Conservation (phyloP, 2,329 filamentous ascomycete species). For the Alternaria sp. region DNA sequence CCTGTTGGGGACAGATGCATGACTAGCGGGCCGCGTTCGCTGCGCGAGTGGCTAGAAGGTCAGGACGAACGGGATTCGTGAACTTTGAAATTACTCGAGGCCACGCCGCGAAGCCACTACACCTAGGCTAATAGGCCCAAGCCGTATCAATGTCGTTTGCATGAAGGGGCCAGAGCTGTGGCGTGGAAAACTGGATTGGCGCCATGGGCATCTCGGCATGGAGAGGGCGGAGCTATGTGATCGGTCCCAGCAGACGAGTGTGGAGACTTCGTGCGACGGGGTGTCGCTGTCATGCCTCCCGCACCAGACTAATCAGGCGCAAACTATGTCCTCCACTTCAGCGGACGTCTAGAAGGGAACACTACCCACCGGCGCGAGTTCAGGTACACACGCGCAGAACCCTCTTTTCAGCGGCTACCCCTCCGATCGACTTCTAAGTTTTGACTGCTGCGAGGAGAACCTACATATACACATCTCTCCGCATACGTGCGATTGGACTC, state of each 20-base stretch:
- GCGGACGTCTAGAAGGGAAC: not conserved
- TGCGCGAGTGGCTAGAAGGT: not conserved
- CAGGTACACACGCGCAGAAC: slow-evolving; percentile 8
- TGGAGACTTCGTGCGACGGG: slow-evolving; percentile 1
- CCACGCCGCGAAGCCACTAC: not conserved
- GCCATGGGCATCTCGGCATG: slow-evolving; percentile 2
- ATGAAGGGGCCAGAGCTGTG: slow-evolving; percentile 2
- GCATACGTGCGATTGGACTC: not conserved
- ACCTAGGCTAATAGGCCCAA: not conserved
- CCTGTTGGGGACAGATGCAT: not conserved
- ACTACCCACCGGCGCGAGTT: not conserved
- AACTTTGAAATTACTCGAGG: slow-evolving; percentile 3
- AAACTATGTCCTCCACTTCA: not conserved
- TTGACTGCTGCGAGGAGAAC: slow-evolving; percentile 1
- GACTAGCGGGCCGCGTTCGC: not conserved
- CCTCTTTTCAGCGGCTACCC: not conserved
- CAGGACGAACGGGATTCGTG: not conserved
- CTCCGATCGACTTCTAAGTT: not conserved
- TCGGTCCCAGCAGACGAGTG: slow-evolving; percentile 2
- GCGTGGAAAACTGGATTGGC: slow-evolving; percentile 9
- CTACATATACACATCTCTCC: not conserved
- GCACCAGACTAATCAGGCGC: not conserved
- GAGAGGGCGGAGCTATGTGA: slow-evolving; percentile 5
- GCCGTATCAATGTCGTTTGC: not conserved
- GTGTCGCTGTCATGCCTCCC: slow-evolving; percentile 2